Evolutionary conservation across 2,329 filamentous ascomycete genomes (phyloP), one percentile per base, ranked within the genome.

Genomic region (Pyrenophora tritici-repentis): DNA sequence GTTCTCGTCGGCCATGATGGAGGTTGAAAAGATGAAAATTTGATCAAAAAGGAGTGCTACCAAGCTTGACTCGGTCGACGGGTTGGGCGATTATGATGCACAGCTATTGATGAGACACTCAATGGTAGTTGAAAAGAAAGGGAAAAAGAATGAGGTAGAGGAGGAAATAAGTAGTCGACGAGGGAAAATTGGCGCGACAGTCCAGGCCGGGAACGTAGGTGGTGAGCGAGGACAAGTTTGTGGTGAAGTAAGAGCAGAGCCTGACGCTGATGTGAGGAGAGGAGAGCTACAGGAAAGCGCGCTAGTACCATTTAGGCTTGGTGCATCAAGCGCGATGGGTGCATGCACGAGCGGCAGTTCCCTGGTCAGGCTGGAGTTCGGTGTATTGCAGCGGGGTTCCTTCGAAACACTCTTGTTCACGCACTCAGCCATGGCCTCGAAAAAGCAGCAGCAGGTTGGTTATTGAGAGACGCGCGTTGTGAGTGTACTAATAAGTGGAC

Each of bases 1-100:
- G 62, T 90, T 89, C 69, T 92, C 89, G 68, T 94, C 90, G 40
- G 89, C 85, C 90, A 93, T 94, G 65, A 42, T 55, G 55, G 6
- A 31, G 32, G 16, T 4, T 35, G 20, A 24, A 20, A 35, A 14
- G 17, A 29, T 24, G 22, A 35, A 35, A 32, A 34, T 16, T 7
- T 32, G 42, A 18, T 37, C 16, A 16, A 24, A 24, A 32, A 24
- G 47, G 20, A 36, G 24, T 17, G 33, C 20, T 24, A 42, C 13
- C 5, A 14, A 36, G 42, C 7, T 33, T 26, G 14, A 29, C 14
- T 29, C 26, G 26, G 9, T 29, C 26, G 22, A 6, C 22, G 22
- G 22, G 22, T 24, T 24, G 33, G 31, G 42, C 29, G 22, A 31
- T 2, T 29, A 29, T 10, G 26, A 29, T 29, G 26, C 26, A 29